phyloP scores from a whole-genome alignment of 2,329 filamentous ascomycete species.

The Colletotrichum melonis region DNA sequence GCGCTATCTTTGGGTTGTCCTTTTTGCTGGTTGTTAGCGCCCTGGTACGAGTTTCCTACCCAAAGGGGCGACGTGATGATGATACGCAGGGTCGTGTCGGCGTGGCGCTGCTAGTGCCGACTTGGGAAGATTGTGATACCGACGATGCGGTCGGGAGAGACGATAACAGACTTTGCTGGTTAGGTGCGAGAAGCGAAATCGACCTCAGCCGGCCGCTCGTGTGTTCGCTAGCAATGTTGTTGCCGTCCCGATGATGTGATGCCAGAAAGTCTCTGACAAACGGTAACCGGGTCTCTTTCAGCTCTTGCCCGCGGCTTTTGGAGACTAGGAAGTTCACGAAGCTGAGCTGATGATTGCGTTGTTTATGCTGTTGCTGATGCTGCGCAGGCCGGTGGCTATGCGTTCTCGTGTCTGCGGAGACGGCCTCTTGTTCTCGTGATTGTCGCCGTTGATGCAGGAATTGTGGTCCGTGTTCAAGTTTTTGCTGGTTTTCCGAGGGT shows the following conservation, averaged over 20 bases:
- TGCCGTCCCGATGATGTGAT: slow-evolving; percentile 21
- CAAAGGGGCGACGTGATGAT: slow-evolving; percentile 21
- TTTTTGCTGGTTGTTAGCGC: neutral
- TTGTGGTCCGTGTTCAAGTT: slow-evolving; percentile 6
- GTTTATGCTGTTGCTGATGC: slow-evolving; percentile 4
- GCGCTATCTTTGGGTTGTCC: slow-evolving; percentile 16
- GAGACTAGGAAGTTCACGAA: slow-evolving; percentile 15
- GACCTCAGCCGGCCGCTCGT: slow-evolving; percentile 27
- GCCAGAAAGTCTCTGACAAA: slow-evolving; percentile 21
- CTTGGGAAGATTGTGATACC: slow-evolving; percentile 29
- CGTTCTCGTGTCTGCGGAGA: slow-evolving; percentile 18
- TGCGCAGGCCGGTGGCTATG: slow-evolving; percentile 28
- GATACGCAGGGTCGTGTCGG: slow-evolving; percentile 31
- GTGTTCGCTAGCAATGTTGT: neutral
- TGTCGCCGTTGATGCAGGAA: slow-evolving; percentile 2
- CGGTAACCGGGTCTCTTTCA: neutral
- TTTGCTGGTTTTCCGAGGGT: slow-evolving; percentile 17
- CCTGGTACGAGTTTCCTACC: slow-evolving; percentile 19
- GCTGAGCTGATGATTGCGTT: slow-evolving; percentile 16
- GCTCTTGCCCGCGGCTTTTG: neutral
- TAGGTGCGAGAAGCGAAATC: slow-evolving; percentile 23
- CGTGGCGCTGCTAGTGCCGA: slow-evolving; percentile 28
- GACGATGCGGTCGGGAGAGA: slow-evolving; percentile 28
- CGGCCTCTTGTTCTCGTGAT: slow-evolving; percentile 15
- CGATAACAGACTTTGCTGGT: slow-evolving; percentile 28